phyloP scores from a whole-genome alignment of 2,329 filamentous ascomycete genomes.

The Teratosphaeria pseudoeucalypti region DNA sequence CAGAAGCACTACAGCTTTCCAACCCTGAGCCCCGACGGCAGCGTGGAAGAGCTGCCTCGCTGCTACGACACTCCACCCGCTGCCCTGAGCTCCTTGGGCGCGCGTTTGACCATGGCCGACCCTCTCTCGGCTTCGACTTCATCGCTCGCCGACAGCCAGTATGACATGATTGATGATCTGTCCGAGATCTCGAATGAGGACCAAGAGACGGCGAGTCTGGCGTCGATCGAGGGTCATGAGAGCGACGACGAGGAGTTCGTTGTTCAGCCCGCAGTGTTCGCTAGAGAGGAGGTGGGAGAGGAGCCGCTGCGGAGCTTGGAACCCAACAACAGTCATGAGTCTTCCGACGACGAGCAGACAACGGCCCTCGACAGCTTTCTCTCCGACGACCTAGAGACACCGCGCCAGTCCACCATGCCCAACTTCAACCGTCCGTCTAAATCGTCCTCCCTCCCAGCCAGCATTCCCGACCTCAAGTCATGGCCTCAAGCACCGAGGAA shows the following conservation, averaged over 20 bases:
- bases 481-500: background rate
- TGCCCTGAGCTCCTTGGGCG: slow-evolving; percentile 19
- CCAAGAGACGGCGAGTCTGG: slow-evolving; percentile 23
- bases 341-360: slow-evolving; percentile 5
- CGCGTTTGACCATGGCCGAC: slow-evolving; percentile 13
- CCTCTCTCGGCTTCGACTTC: slow-evolving; percentile 8
- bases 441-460: background rate
- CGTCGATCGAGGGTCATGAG: slow-evolving; percentile 10
- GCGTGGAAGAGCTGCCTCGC: slow-evolving; percentile 14
- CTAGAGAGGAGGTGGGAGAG: background rate
- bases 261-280: slow-evolving; percentile 9
- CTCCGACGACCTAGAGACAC: slow-evolving; percentile 23
- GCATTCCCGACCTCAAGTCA: background rate
- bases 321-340: background rate
- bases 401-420: slow-evolving; percentile 19
- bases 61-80: slow-evolving; percentile 19
- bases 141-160: slow-evolving; percentile 17
- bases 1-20: slow-evolving; percentile 16
- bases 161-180: slow-evolving; percentile 22
- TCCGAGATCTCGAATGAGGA: slow-evolving; percentile 24
- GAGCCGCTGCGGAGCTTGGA: background rate
- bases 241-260: slow-evolving; percentile 8
- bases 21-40: slow-evolving; percentile 20
- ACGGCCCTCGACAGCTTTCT: slow-evolving; percentile 17
- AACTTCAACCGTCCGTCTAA: background rate